phyloP scores from a whole-genome alignment of 2,329 filamentous ascomycete genomes.

The Aureobasidium sp. region DNA sequence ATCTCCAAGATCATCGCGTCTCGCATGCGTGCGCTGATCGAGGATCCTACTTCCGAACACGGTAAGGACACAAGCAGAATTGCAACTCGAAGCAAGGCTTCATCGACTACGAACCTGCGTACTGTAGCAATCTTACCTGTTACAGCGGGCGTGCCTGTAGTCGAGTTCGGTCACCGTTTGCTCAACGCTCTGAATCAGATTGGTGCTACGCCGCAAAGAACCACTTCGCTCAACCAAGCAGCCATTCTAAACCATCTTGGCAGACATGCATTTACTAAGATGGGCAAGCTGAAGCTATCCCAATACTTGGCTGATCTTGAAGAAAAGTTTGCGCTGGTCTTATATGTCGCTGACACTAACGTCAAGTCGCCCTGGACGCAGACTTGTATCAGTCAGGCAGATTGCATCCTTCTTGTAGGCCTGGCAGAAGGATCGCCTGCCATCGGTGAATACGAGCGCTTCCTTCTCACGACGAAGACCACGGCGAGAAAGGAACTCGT shows the following conservation, averaged over 20 bases:
- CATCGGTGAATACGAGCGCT: constrained; percentile 94
- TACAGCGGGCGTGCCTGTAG: constrained; percentile 82
- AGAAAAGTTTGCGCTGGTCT: constrained; percentile 90
- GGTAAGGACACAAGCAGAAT: constrained; percentile 55
- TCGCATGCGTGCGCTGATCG: constrained; percentile 81
- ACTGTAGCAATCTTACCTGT: constrained; percentile 91
- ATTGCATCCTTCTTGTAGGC: constrained; percentile 89
- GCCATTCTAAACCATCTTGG: constrained; percentile 92
- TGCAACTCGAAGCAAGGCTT: constrained; percentile 55
- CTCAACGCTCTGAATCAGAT: constrained; percentile 86
- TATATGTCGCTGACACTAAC: constrained; percentile 94
- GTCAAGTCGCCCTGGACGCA: constrained; percentile 98
- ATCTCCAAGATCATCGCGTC: constrained; percentile 98
- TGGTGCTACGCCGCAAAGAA: constrained; percentile 71
- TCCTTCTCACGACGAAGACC: constrained; percentile 93
- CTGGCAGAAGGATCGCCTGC: constrained; percentile 81
- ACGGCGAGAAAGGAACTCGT: constrained; percentile 92
- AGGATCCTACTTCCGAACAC: constrained; percentile 62
- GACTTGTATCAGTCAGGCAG: constrained; percentile 93
- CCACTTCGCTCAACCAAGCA: constrained; percentile 86
- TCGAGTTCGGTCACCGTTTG: constrained; percentile 86
- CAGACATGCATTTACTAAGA: constrained; percentile 91
- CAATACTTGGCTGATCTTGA: constrained; percentile 96
- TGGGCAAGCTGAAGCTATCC: constrained; percentile 92
- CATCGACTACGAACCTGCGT: constrained; percentile 83